Evolutionary conservation across 2,329 filamentous ascomycete genomes (phyloP), one percentile per base, ranked within the genome.

Genomic region (Cercospora sesami): DNA sequence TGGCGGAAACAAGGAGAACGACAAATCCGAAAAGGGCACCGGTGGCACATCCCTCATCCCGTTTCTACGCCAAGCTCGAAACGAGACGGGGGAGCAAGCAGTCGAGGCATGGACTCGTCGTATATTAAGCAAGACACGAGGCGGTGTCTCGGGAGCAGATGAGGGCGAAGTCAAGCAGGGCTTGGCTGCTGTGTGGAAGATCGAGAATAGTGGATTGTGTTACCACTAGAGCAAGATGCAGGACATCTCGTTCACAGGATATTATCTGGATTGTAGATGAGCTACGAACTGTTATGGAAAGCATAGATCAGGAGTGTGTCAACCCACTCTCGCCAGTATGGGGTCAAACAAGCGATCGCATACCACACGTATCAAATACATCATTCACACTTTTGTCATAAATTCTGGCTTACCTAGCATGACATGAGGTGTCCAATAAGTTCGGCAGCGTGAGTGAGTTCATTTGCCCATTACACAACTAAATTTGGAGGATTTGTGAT

Each of bases 21-120:
- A 74, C 79, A 86, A 85, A 73, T 90, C 90, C 61, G 86, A 97
- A 30, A 92, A 91, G 55, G 95, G 95, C 1, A 99, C 95, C 0
- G 95, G 95, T 14, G 95, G 95, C 16, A 98, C 95, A 0, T 92
- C 94, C 0, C 83, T 99, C 66, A 97, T 99, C 65, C 92, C 94
- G 0, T 99, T 99, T 80, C 83, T 99, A 69, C 97, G 98, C 81
- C 95, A 99, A 81, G 95, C 95, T 4, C 86, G 95, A 30, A 94
- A 99, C 75, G 95, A 99, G 84, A 99, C 95, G 0, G 92, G 92
- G 16, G 94, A 98, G 79, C 93, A 93, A 1, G 93, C 94, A 1
- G 90, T 98, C 60, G 87, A 89, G 74, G 82, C 83, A 1, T 90
- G 88, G 88, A 87, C 87, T 14, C 81, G 83, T 62, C 80, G 86